A percentile compares a stretch with the other conserved stretches of the same genome.
phyloP scores from a whole-genome alignment of 805 yeast species.

The Myxozyma mucilagina region DNA sequence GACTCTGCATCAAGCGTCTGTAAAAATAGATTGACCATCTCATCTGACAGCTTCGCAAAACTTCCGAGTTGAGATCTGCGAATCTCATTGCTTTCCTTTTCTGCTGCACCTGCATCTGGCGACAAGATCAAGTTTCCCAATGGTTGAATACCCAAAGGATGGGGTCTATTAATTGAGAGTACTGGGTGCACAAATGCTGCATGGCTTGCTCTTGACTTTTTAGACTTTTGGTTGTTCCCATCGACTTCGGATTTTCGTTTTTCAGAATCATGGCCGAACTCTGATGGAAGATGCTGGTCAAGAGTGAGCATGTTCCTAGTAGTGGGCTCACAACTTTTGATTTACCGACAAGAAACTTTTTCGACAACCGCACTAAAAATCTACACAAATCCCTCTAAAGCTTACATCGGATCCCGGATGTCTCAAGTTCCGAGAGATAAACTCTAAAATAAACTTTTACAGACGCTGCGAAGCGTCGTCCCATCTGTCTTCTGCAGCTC shows the following conservation, averaged over 20 bases:
- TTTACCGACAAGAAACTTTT: no score
- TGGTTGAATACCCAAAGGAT: conserved; percentile 71
- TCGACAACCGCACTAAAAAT: no score
- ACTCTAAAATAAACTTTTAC: no score
- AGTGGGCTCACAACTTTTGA: no score
- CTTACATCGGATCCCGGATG: no score
- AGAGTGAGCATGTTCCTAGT: no score
- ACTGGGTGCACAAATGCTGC: neutral
- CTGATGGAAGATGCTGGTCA: no score
- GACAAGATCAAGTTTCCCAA: conserved; percentile 61
- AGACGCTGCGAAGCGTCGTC: no score
- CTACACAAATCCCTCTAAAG: no score
- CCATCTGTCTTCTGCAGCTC: no score
- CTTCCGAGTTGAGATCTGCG: conserved; percentile 50
- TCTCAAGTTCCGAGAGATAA: no score
- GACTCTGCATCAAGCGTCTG: conserved; percentile 51
- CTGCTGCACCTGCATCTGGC: conserved; percentile 20
- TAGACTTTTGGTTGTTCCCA: neutral
- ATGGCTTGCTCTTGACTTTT: neutral
- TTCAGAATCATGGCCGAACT: neutral
- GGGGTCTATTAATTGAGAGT: conserved; percentile 46
- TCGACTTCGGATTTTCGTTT: neutral
- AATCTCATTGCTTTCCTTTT: conserved; percentile 7
- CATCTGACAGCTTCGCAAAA: conserved; percentile 60
- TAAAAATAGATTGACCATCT: conserved; percentile 56